A percentile compares a stretch with the other conserved stretches of the same genome.
These are phyloP conservation scores for Strobilomyces confusus DNA, from an alignment of 768 basidiomycete genomes.

Conservation along the genomic window DNA sequence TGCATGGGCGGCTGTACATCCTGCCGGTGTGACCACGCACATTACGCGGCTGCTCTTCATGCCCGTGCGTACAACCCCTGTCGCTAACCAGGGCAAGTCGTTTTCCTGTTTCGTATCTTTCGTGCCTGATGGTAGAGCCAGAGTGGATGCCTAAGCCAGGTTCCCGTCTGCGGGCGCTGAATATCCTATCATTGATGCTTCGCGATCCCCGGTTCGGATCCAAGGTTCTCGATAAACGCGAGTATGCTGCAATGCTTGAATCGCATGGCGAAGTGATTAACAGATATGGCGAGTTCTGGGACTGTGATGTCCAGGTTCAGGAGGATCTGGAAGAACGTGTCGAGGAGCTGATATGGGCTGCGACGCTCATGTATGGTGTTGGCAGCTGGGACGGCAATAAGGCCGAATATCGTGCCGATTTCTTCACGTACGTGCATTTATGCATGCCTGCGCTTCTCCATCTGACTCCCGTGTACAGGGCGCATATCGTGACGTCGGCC, in stretches of 20 bases:
- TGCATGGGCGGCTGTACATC: too few species aligned
- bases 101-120: too few species aligned
- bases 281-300: slow-evolving; percentile 47
- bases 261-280: slow-evolving; percentile 39
- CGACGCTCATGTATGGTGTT: slow-evolving; percentile 55
- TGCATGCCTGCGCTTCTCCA: too few species aligned
- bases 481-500: slow-evolving; percentile 67
- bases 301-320: slow-evolving; percentile 33
- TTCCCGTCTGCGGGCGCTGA: slow-evolving; percentile 43
- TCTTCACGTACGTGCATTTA: slow-evolving; percentile 52
- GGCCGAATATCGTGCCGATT: slow-evolving; percentile 54
- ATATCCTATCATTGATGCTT: slow-evolving; percentile 52
- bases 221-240: slow-evolving; percentile 27
- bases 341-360: slow-evolving; percentile 60
- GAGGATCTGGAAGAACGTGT: slow-evolving; percentile 46
- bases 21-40: too few species aligned
- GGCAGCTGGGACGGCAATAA: slow-evolving; percentile 44
- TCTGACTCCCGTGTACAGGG: slow-evolving; percentile 36
- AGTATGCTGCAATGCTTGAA: slow-evolving; percentile 34
- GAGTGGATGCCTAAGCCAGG: too few species aligned
- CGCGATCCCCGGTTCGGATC: slow-evolving; percentile 41
- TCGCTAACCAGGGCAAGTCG: too few species aligned
- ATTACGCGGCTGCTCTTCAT: too few species aligned
- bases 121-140: too few species aligned
- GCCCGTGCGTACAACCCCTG: too few species aligned